Conservation (phyloP, 1,284 basidiomycete genomes). For the Ganoderma lingzhi region DNA sequence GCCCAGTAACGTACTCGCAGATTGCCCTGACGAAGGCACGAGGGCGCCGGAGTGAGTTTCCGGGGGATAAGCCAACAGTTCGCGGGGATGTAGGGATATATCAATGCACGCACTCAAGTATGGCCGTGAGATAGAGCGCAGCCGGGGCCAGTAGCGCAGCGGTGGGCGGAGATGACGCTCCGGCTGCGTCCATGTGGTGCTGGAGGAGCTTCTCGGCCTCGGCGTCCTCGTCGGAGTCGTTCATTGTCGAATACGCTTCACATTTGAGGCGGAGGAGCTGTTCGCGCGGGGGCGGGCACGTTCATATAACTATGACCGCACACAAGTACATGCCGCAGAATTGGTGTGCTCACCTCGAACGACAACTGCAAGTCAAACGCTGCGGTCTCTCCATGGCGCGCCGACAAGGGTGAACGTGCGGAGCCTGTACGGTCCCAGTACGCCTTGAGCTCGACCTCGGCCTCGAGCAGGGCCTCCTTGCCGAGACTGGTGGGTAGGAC, state of each 20-base stretch:
- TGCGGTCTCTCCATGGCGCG: constrained; percentile 53
- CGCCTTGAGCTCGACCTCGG: constrained; percentile 88
- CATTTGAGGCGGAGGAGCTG: constrained; percentile 84
- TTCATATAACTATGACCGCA: not conserved
- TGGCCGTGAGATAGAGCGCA: constrained; percentile 90
- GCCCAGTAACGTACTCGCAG: constrained; percentile 76
- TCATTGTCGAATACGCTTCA: constrained; percentile 85
- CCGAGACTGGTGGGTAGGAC: constrained; percentile 83
- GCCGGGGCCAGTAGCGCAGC: constrained; percentile 78
- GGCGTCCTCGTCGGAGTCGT: constrained; percentile 81
- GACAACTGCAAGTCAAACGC: constrained; percentile 76
- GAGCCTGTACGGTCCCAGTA: constrained; percentile 78
- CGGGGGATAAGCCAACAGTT: constrained; percentile 18
- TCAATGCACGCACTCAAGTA: constrained; percentile 80
- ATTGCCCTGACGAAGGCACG: constrained; percentile 61
- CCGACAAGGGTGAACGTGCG: constrained; percentile 44
- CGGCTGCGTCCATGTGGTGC: constrained; percentile 58
- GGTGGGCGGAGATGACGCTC: constrained; percentile 57
- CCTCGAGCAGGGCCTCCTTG: constrained; percentile 91
- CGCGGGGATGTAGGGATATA: constrained; percentile 17
- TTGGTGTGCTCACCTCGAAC: constrained; percentile 66
- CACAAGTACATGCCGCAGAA: not conserved
- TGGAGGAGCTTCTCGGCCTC: constrained; percentile 67
- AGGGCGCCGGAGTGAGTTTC: constrained; percentile 21
- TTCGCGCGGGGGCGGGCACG: not conserved